These are phyloP conservation scores for Rhodotorula mucilaginosa DNA, from an alignment of 1,284 basidiomycete species.

Conservation along the genomic window DNA sequence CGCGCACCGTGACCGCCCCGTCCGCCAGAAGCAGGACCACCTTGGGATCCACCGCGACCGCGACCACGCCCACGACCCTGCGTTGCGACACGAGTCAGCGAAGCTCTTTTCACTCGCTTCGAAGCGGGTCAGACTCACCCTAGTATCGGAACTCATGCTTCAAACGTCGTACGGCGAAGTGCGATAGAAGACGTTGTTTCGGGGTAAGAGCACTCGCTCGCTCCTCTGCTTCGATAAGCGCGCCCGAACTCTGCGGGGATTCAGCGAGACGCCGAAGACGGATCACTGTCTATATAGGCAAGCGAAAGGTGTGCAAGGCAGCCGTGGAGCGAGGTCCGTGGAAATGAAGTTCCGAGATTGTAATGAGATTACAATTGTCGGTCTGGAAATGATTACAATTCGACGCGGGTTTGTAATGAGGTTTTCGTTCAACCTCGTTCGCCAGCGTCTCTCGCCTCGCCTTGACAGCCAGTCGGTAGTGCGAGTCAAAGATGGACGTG, in stretches of 20 bases:
- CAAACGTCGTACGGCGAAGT: not conserved
- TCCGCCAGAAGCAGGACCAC: slow-evolving; percentile 19
- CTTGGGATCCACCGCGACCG: slow-evolving; percentile 41
- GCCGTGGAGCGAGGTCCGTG: not conserved
- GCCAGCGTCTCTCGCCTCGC: not conserved
- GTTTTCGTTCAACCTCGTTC: not conserved
- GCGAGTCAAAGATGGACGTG: slow-evolving; percentile 68
- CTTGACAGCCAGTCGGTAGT: not conserved
- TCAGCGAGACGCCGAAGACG: too few relatives aligned
- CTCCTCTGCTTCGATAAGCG: too few relatives aligned
- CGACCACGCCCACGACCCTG: slow-evolving; percentile 40
- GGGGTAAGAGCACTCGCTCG: too few relatives aligned
- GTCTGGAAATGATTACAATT: not conserved
- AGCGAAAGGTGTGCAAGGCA: too few relatives aligned
- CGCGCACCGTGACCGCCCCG: slow-evolving; percentile 3
- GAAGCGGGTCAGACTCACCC: not conserved
- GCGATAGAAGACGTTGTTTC: not conserved
- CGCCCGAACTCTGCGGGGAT: too few relatives aligned
- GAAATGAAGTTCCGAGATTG: not conserved
- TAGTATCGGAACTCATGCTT: slow-evolving; percentile 6
- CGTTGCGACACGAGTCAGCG: too few relatives aligned
- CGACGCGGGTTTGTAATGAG: not conserved
- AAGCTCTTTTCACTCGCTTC: not conserved
- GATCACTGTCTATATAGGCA: too few relatives aligned
- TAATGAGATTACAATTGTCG: not conserved